Percentiles rank a stretch among this genome's conserved stretches.
These are phyloP conservation scores for Candida hungchunana DNA, from an alignment of 805 yeast genomes.

Conservation along the genomic window DNA sequence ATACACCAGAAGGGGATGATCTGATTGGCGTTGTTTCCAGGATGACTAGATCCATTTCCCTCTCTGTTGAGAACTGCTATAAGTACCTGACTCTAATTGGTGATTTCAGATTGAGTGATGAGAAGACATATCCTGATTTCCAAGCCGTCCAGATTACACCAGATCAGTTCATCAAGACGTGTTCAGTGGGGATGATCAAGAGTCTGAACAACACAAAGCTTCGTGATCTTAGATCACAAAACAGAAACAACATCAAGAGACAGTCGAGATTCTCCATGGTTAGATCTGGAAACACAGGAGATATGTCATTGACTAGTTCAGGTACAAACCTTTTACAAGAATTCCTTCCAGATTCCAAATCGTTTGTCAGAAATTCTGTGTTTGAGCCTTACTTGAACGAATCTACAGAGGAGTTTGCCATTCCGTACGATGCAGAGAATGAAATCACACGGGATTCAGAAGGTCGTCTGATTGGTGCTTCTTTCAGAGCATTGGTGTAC, in stretches of 20 bases:
- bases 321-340: conserved; percentile 33
- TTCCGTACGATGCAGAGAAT: conserved; percentile 23
- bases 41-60: conserved; percentile 52
- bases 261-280: conserved; percentile 33
- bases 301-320: conserved; percentile 19
- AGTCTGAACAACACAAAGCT: conserved; percentile 30
- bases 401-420: conserved; percentile 15
- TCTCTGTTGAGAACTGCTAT: conserved; percentile 46
- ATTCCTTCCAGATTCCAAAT: conserved; percentile 31
- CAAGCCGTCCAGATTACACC: conserved; percentile 52
- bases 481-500: conserved; percentile 63
- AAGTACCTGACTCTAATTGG: conserved; percentile 53
- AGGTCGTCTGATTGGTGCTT: conserved; percentile 59
- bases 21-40: conserved; percentile 56
- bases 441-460: conserved; percentile 51
- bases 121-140: conserved; percentile 66
- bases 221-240: conserved; percentile 15
- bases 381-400: conserved; percentile 34
- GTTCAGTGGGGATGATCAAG: conserved; percentile 57
- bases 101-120: conserved; percentile 57
- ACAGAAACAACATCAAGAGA: conserved; percentile 25
- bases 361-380: conserved; percentile 33
- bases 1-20: conserved; percentile 64
- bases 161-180: conserved; percentile 52
- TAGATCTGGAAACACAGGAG: conserved; percentile 27